phyloP scores from a whole-genome alignment of 108 stramenopile genomes.

The Nitzschia sp. region DNA sequence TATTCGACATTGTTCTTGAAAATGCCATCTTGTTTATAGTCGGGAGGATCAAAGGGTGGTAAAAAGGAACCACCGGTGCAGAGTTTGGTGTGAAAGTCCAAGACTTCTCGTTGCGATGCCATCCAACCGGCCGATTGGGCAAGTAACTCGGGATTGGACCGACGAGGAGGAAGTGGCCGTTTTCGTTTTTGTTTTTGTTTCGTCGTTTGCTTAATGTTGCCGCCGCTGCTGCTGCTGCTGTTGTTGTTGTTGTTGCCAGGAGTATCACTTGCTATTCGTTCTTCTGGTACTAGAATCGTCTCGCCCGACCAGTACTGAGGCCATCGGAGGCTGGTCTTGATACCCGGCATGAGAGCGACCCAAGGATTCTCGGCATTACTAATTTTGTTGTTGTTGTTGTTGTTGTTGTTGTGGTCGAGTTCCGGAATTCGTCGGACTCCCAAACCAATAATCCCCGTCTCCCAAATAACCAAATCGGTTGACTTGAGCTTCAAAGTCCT shows the following conservation, averaged over 20 bases:
- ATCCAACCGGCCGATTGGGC: slow-evolving; percentile 74
- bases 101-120: slow-evolving; percentile 42
- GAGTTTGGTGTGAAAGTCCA: slow-evolving; percentile 41
- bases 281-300: not conserved
- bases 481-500: slow-evolving; percentile 22
- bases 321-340: not conserved
- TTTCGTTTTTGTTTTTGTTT: too few species aligned
- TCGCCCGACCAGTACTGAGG: not conserved
- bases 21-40: slow-evolving; percentile 49
- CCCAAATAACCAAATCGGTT: slow-evolving; percentile 64
- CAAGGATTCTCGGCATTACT: not conserved
- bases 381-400: too few species aligned
- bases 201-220: too few species aligned
- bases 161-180: not conserved
- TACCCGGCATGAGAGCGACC: not conserved
- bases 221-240: too few species aligned
- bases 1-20: slow-evolving; percentile 54
- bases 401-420: not conserved
- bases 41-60: slow-evolving; percentile 56
- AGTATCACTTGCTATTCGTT: too few species aligned
- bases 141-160: slow-evolving; percentile 39
- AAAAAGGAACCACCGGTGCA: slow-evolving; percentile 64
- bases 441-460: slow-evolving; percentile 61
- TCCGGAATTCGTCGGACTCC: slow-evolving; percentile 44
- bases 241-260: too few species aligned